Conservation (phyloP, 73 alveolate species). For the Tetrahymena elliotti region DNA sequence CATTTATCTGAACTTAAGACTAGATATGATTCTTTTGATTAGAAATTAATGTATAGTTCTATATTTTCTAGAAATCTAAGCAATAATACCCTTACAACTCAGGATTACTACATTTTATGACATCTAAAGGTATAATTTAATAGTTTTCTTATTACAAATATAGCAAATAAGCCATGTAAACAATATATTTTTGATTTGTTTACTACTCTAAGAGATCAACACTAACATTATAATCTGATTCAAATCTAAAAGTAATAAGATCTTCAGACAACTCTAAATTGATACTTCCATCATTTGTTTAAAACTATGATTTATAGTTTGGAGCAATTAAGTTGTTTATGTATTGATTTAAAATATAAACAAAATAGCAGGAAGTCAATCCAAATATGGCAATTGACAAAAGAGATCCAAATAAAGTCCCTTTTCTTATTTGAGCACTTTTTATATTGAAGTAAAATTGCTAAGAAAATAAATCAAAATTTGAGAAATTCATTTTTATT, state of each 20-base stretch:
- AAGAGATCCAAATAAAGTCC: not conserved
- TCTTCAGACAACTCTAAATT: not conserved
- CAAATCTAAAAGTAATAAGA: not conserved
- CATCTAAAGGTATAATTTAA: not conserved
- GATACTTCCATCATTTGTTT: not conserved
- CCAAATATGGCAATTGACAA: not conserved
- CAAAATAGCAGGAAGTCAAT: not conserved
- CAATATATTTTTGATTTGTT: not conserved
- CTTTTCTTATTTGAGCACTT: not conserved
- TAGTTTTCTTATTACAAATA: too few relatives aligned
- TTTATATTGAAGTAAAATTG: too few relatives aligned
- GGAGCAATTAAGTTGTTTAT: not conserved
- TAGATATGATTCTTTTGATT: not conserved
- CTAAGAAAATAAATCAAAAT: not conserved
- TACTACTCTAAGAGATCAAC: not conserved
- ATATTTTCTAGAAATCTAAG: not conserved
- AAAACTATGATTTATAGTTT: too few relatives aligned
- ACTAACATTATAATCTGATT: not conserved
- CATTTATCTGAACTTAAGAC: not conserved
- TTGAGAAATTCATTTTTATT: not conserved
- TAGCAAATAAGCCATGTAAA: not conserved
- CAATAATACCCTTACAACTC: not conserved
- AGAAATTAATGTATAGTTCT: not conserved
- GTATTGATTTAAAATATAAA: not conserved
- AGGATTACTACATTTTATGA: not conserved